Evolutionary conservation across 768 basidiomycete genomes (phyloP).

Genomic region (Pleurotus salmoneostramineus): DNA sequence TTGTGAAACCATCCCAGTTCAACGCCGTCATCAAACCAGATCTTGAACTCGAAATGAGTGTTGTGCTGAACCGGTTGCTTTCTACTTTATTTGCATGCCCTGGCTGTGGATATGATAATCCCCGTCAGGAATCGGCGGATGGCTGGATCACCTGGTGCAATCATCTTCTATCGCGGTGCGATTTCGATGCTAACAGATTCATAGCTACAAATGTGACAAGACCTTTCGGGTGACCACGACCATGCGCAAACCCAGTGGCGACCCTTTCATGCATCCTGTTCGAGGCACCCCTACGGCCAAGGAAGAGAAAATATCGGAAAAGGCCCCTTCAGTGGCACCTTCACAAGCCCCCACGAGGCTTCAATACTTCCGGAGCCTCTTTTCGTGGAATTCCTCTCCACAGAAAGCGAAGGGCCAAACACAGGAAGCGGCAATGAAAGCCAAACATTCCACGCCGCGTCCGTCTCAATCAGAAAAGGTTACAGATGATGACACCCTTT

Average conservation of each 20-base stretch:
- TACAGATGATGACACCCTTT: no score
- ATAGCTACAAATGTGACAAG: background rate
- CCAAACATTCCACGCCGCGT: no score
- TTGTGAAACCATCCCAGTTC: conserved; percentile 2
- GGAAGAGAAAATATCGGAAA: background rate
- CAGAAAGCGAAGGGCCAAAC: no score
- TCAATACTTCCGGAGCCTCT: no score
- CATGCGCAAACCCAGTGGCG: background rate
- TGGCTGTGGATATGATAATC: conserved; percentile 1
- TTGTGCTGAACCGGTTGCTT: background rate
- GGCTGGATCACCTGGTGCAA: conserved; percentile 8
- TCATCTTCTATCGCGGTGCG: background rate
- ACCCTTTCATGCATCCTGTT: background rate
- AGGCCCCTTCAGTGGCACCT: no score
- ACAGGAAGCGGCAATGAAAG: no score
- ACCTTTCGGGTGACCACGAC: background rate
- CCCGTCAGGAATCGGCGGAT: background rate
- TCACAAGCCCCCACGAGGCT: no score
- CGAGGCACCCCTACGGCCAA: background rate
- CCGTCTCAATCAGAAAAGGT: no score
- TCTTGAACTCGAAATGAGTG: conserved; percentile 7
- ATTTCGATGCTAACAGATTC: background rate
- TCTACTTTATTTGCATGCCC: background rate
- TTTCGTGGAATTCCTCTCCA: no score
- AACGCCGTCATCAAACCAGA: background rate